Evolutionary conservation across 148 eudicot genomes (phyloP).

Genomic region (Persicaria maculosa): DNA sequence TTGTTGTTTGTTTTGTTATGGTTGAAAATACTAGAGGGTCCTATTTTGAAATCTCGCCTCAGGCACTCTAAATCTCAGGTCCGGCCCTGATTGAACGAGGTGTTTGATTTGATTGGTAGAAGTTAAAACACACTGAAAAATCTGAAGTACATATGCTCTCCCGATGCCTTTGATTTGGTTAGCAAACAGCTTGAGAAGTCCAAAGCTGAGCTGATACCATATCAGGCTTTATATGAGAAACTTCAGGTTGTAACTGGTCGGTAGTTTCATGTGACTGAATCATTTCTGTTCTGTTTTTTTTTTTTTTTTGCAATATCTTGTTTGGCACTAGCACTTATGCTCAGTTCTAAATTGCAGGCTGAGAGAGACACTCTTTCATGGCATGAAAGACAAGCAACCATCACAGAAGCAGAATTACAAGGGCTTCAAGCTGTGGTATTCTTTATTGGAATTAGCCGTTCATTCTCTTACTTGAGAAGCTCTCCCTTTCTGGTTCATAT

Average conservation of each 20-base stretch:
- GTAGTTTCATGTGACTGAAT: slow-evolving; percentile 21
- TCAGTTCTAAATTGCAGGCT: slow-evolving; percentile 32
- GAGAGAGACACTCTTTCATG: slow-evolving; percentile 70
- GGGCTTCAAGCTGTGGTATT: no score
- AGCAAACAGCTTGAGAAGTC: slow-evolving; percentile 78
- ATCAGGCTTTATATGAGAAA: slow-evolving; percentile 59
- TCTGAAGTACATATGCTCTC: slow-evolving; percentile 57
- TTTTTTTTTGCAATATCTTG: background rate
- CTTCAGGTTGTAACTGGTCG: slow-evolving; percentile 75
- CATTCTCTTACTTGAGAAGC: slow-evolving; percentile 18
- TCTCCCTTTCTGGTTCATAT: slow-evolving; percentile 22
- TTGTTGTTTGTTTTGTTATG: no score
- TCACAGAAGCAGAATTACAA: no score
- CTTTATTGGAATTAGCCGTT: no score
- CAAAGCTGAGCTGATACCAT: slow-evolving; percentile 58
- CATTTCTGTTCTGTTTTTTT: background rate
- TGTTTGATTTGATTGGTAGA: slow-evolving; percentile 33
- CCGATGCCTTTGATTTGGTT: slow-evolving; percentile 49
- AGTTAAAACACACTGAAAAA: slow-evolving; percentile 50
- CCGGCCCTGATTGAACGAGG: background rate
- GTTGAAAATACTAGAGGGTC: no score
- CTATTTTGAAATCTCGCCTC: no score
- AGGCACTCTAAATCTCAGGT: no score
- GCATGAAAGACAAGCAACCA: slow-evolving; percentile 30
- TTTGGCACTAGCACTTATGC: slow-evolving; percentile 15